These are phyloP conservation scores for Diaporthe vexans DNA, from an alignment of 2,329 filamentous ascomycete species.

Conservation along the genomic window DNA sequence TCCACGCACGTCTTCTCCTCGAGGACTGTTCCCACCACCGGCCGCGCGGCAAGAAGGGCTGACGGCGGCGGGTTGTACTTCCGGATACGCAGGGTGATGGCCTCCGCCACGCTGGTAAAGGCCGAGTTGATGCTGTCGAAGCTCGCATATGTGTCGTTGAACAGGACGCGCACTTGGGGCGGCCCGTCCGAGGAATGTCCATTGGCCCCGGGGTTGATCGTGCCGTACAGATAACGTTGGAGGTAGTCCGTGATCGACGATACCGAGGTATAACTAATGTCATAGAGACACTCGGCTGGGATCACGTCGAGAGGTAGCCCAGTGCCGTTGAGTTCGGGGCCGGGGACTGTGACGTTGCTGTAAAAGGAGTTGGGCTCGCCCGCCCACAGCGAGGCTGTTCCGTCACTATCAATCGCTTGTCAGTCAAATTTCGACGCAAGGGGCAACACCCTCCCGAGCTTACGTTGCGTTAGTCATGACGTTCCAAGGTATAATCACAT, in stretches of 20 bases:
- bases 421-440: neutral
- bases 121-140: neutral
- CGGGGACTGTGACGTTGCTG: conserved; percentile 13
- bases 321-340: neutral
- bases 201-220: conserved; percentile 6
- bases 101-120: conserved; percentile 13
- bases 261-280: neutral
- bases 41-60: neutral
- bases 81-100: conserved; percentile 7
- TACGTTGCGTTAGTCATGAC: conserved; percentile 15
- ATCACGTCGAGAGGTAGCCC: neutral
- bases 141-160: conserved; percentile 22
- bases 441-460: neutral
- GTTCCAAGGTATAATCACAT: conserved; percentile 14
- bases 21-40: neutral
- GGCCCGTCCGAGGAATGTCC: conserved; percentile 1
- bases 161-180: conserved; percentile 4
- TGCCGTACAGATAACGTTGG: neutral
- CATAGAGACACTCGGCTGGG: conserved; percentile 4
- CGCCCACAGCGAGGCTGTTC: conserved; percentile 20
- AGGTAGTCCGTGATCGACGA: conserved; percentile 5
- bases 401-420: neutral
- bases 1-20: conserved; percentile 27
- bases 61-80: neutral
- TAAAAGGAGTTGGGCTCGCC: neutral